Evolutionary conservation across 1,284 basidiomycete genomes (phyloP), one percentile per base, ranked within the genome.

Genomic region (Somion occarium): DNA sequence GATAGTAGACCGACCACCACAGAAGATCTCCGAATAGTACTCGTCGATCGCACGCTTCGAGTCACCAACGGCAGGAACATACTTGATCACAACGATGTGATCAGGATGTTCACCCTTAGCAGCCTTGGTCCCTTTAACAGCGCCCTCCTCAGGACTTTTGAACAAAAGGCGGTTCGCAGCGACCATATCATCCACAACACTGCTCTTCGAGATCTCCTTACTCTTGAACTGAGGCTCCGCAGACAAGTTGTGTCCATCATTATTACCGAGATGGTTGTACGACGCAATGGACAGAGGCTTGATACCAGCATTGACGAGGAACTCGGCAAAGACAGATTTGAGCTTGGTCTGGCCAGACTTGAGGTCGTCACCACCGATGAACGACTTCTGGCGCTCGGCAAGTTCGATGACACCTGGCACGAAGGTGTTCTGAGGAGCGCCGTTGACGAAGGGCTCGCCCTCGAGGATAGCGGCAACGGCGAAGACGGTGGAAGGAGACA

Each of bases 181-280:
- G 53, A 96, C 94, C 94, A 96, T 97, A 70, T 97, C 96, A 64
- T 98, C 96, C 43, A 98, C 94, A 58, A 99, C 96, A 57, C 86
- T 91, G 64, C 88, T 90, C 84, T 98, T 98, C 77, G 84, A 88
- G 69, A 95, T 95, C 75, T 98, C 96, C 85, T 99, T 99, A 78
- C 86, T 91, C 78, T 88, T 90, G 87, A 98, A 98, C 75, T 98
- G 95, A 57, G 75, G 77, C 70, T 93, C 91, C n/a, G 92, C 88
- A 53, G 83, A 89, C 64, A 98, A 74, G 75, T 98, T 97, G 73
- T 87, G 85, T 26, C 94, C 95, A 67, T 98, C 95, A 69, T 98
- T 98, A 81, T 98, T 98, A 38, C 97, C 96, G 49, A 99, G 83
- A 72, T 99, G 96, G 80, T 98, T 99, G 82, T 99, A 99, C 26